Conservation (phyloP, 208 protist genomes). For the Acanthamoeba sp. region DNA sequence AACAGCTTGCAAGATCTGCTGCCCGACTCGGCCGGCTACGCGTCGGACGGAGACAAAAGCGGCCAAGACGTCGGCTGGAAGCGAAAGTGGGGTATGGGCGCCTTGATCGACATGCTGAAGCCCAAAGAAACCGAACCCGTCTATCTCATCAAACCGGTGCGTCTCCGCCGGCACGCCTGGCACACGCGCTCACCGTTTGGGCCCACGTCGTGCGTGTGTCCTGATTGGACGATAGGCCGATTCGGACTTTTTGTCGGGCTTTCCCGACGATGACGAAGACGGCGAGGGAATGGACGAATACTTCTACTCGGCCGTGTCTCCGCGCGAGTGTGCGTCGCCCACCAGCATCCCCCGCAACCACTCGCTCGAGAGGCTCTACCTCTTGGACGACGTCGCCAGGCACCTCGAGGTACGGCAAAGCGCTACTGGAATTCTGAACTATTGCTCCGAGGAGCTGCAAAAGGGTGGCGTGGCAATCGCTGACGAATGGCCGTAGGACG, state of each 20-base stretch:
- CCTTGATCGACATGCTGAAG: slow-evolving; percentile 74
- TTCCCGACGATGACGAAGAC: slow-evolving; percentile 54
- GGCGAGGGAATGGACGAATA: slow-evolving; percentile 51
- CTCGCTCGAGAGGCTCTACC: slow-evolving; percentile 7
- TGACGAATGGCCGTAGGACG: not conserved
- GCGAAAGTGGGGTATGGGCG: slow-evolving; percentile 68
- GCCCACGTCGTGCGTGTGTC: not conserved
- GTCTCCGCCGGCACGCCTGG: too few relatives aligned
- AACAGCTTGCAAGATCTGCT: slow-evolving; percentile 30
- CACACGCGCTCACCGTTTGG: too few relatives aligned
- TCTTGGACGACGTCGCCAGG: slow-evolving; percentile 7
- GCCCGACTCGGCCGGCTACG: not conserved
- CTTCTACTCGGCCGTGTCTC: slow-evolving; percentile 56
- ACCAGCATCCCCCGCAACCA: slow-evolving; percentile 49
- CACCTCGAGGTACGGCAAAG: not conserved
- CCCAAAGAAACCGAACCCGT: slow-evolving; percentile 60
- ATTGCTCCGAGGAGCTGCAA: too few relatives aligned
- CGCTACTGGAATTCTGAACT: not conserved
- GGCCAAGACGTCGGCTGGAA: slow-evolving; percentile 32
- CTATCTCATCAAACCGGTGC: slow-evolving; percentile 71
- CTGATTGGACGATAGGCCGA: not conserved
- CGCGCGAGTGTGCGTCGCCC: slow-evolving; percentile 41
- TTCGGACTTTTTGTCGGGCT: slow-evolving; percentile 33
- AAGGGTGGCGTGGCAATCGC: not conserved
- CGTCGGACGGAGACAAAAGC: slow-evolving; percentile 18